Evolutionary conservation across 78 protist genomes (phyloP).

Genomic region (Polysphondylium violaceum): DNA sequence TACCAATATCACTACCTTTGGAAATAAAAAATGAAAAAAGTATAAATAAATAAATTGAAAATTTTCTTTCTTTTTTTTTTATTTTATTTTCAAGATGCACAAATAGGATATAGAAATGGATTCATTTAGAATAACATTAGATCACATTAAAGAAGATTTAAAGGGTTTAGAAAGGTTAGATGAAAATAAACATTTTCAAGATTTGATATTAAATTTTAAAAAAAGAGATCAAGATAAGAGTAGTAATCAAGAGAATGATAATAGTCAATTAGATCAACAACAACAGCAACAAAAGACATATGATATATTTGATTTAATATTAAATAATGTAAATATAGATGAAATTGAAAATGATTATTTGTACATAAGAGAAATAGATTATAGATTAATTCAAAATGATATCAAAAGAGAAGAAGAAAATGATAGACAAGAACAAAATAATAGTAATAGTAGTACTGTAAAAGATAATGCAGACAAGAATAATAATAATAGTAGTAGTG

Average conservation of each 20-base stretch:
- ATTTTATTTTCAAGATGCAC: too few species aligned
- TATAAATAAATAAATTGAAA: too few species aligned
- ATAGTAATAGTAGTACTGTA: neutral
- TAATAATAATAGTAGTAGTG: neutral
- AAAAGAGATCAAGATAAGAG: neutral
- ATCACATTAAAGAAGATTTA: conserved; percentile 58
- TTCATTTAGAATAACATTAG: conserved; percentile 54
- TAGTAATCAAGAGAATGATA: neutral
- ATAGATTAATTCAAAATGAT: conserved; percentile 14
- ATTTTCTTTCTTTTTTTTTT: too few species aligned
- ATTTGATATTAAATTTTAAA: conserved; percentile 9
- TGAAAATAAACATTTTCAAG: conserved; percentile 23
- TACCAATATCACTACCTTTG: too few species aligned
- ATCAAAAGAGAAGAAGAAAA: neutral
- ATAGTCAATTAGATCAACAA: neutral
- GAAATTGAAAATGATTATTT: conserved; percentile 42
- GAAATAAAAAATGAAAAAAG: too few species aligned
- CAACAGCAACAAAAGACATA: conserved; percentile 1
- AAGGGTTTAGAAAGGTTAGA: conserved; percentile 31
- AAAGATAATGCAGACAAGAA: neutral
- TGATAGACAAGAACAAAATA: neutral
- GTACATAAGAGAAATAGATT: conserved; percentile 48
- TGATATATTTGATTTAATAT: conserved; percentile 60
- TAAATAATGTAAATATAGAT: conserved; percentile 47
- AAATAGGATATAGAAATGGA: too few species aligned